Conservation (phyloP, 1,284 basidiomycete species). For the Cutaneotrichosporon sp. region DNA sequence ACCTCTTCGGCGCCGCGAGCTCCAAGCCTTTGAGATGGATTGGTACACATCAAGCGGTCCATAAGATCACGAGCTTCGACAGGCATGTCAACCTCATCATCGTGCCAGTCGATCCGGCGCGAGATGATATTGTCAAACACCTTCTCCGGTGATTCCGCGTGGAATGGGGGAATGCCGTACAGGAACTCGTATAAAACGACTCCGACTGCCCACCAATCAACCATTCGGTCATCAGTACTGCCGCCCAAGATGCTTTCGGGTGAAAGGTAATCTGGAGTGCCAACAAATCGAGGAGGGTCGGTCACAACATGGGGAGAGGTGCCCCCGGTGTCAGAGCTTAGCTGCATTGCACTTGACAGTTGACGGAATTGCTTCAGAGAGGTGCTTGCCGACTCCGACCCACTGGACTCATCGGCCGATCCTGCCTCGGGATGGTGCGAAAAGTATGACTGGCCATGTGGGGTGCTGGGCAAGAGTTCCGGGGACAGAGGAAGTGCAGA, state of each 20-base stretch:
- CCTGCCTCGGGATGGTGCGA: constrained; percentile 27
- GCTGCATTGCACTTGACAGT: constrained; percentile 49
- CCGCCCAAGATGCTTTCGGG: constrained; percentile 95
- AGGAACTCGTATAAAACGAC: constrained; percentile 98
- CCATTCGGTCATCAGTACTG: constrained; percentile 88
- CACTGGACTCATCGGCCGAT: constrained; percentile 73
- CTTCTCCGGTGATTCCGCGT: constrained; percentile 91
- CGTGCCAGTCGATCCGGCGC: constrained; percentile 85
- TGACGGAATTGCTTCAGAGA: constrained; percentile 67
- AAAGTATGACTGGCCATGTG: constrained; percentile 70
- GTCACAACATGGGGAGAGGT: constrained; percentile 49
- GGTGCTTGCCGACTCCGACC: constrained; percentile 76
- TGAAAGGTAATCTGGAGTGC: constrained; percentile 93
- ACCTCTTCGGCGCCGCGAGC: constrained; percentile 87
- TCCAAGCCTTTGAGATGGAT: constrained; percentile 76
- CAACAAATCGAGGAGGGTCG: constrained; percentile 74
- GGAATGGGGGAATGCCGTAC: constrained; percentile 95
- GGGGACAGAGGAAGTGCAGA: constrained; percentile 47
- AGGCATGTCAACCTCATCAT: constrained; percentile 85
- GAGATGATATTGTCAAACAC: constrained; percentile 99
- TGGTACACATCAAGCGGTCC: constrained; percentile 75
- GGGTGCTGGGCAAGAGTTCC: constrained; percentile 44
- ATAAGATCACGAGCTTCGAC: constrained; percentile 87
- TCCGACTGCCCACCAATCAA: constrained; percentile 99
- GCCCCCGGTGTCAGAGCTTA: constrained; percentile 42